Percentiles rank a stretch among this genome's conserved stretches.
Evolutionary conservation across 2,329 filamentous ascomycete species (phyloP).

Genomic region (Microcyclosporella mali): DNA sequence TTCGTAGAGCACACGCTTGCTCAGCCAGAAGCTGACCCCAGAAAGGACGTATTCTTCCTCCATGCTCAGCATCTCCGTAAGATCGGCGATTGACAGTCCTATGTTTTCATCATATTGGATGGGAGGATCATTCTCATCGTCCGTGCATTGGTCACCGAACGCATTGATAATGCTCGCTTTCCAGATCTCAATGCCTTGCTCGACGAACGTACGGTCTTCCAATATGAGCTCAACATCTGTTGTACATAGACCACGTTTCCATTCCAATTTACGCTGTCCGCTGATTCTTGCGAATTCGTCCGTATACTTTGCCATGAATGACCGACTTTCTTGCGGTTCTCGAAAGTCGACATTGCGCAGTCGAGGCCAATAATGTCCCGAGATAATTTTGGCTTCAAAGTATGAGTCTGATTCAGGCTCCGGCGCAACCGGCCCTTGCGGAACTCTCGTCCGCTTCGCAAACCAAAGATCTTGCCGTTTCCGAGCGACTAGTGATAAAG

Average conservation of each 20-base stretch:
- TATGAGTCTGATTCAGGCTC: constrained; percentile 3
- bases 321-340: constrained; percentile 53
- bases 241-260: constrained; percentile 77
- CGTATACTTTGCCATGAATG: constrained; percentile 65
- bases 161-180: constrained; percentile 83
- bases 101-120: constrained; percentile 8
- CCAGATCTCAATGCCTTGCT: constrained; percentile 70
- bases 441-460: constrained; percentile 24
- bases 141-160: constrained; percentile 50
- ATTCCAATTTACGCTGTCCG: constrained; percentile 75
- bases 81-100: constrained; percentile 35
- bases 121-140: background rate
- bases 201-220: constrained; percentile 66
- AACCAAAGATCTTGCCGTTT: constrained; percentile 26
- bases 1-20: constrained; percentile 59
- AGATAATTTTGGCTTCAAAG: constrained; percentile 62
- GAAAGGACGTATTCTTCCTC: constrained; percentile 64
- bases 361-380: constrained; percentile 87
- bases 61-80: constrained; percentile 58
- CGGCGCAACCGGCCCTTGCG: constrained; percentile 7
- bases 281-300: constrained; percentile 73
- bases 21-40: constrained; percentile 66
- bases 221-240: constrained; percentile 70
- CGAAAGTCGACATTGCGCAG: constrained; percentile 64
- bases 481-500: constrained; percentile 24